Base-by-base conservation (phyloP, 768 basidiomycete genomes). In the Lactarius pseudohatsudake region DNA sequence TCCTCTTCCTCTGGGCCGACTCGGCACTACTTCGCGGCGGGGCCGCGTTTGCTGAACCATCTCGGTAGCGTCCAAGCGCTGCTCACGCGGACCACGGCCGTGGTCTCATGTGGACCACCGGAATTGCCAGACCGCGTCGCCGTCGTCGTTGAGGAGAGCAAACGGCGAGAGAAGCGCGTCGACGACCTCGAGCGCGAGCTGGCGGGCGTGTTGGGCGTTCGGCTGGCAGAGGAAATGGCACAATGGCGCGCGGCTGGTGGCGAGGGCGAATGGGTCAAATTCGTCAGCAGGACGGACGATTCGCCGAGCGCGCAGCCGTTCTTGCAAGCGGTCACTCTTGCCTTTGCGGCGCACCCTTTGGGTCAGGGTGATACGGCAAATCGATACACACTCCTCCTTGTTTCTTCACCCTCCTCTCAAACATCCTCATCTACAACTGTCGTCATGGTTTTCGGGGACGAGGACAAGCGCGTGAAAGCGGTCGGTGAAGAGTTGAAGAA, bases 21-120 rank as follows among this genome's bases (percentile, higher is more conserved):
- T 28, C 86, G 92, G 30, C 81, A 96, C 5, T 91, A 87, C 77
- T 95, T 97, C 79, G 81, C 90, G 59, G 79, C 87, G n/a, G 94
- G 94, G 5, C 88, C 90, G 18, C 87, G 94, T 28, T 81, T 93
- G 7, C 83, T 90, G 54, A 72, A 79, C 2, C 81, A 91, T 72
- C 79, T 94, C 61, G 79, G 83, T 2, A 79, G 83, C 2, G 80
- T 85, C 0, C 89, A 92, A 70, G 74, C 76, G 13, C 73, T 82
- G 5, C 80, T 94, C 40, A 79, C 85, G 2, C 75, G 74, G 55
- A 81, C 88, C 0, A 82, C 91, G 0, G 77, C 83, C 2, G 82
- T 81, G 18, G 80, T 95, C 34, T 91, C 87, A 54, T 89, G 90
- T 71, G 87, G 88, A 3, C 78, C 85, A 2, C 78, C 84, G 1